Conservation (phyloP, 1,284 basidiomycete species). For the Singerocomus inundabilis region DNA sequence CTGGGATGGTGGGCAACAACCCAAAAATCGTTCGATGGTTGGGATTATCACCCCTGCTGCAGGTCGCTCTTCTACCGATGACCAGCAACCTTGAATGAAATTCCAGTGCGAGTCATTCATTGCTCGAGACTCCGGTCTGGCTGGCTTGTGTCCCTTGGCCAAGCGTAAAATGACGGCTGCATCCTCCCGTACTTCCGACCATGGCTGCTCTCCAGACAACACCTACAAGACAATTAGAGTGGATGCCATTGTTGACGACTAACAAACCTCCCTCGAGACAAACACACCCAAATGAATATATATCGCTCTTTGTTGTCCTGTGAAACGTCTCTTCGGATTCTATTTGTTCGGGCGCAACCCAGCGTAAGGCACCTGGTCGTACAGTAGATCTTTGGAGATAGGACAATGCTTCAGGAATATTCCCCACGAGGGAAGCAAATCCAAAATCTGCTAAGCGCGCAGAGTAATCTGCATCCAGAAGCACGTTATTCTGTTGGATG, state of each 20-base stretch:
- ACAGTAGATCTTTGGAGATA: constrained; percentile 16
- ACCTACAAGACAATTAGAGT: neutral
- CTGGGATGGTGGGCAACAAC: neutral
- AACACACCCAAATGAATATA: constrained; percentile 17
- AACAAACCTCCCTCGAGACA: constrained; percentile 2
- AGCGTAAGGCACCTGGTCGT: constrained; percentile 16
- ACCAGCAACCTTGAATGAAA: constrained; percentile 15
- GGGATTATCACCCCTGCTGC: neutral
- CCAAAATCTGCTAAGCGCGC: constrained; percentile 17
- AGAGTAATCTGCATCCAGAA: constrained; percentile 13
- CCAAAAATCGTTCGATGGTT: neutral
- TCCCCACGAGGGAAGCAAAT: constrained; percentile 5
- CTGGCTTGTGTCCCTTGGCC: neutral
- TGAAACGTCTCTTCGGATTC: neutral
- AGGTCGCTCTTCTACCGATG: constrained; percentile 6
- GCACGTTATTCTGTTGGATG: constrained; percentile 14
- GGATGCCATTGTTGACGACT: rapidly evolving
- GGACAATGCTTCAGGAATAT: constrained; percentile 6
- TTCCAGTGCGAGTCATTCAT: constrained; percentile 13
- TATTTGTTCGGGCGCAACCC: constrained; percentile 14
- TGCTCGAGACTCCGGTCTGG: neutral
- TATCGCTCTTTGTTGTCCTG: constrained; percentile 2
- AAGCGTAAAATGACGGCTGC: neutral
- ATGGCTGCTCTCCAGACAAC: constrained; percentile 9
- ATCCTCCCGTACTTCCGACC: constrained; percentile 4